phyloP scores from a whole-genome alignment of 75 land plant species.

The Azolla pinnata region DNA sequence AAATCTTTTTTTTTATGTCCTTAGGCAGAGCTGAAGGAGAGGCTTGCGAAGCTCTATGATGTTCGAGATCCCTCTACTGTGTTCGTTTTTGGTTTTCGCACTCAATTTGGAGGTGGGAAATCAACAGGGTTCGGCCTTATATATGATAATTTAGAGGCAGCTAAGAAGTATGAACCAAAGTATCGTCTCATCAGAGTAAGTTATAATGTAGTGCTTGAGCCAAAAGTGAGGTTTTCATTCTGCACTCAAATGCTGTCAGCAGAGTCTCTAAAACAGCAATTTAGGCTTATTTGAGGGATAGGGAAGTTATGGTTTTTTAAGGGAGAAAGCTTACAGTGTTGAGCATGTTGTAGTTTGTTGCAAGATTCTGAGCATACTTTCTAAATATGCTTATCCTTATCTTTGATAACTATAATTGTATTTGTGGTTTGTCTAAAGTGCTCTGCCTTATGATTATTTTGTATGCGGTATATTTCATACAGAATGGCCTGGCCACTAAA shows the following conservation, averaged over 20 bases:
- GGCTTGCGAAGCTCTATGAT: conserved; percentile 33
- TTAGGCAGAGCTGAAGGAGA: conserved; percentile 47
- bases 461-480: too few species aligned
- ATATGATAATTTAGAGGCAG: conserved; percentile 25
- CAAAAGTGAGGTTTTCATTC: background rate
- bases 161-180: conserved; percentile 50
- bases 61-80: conserved; percentile 41
- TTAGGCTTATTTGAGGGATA: too few species aligned
- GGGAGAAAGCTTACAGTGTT: too few species aligned
- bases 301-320: too few species aligned
- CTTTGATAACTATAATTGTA: too few species aligned
- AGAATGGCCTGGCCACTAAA: conserved; percentile 39
- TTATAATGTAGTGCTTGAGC: background rate
- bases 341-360: too few species aligned
- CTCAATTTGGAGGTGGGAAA: conserved; percentile 59
- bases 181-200: conserved; percentile 48
- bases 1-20: background rate
- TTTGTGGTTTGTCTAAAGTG: too few species aligned
- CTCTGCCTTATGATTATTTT: too few species aligned
- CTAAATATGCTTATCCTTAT: too few species aligned
- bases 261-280: too few species aligned
- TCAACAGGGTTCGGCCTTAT: conserved; percentile 48
- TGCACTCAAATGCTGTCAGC: too few species aligned
- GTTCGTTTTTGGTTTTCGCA: conserved; percentile 53
- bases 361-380: too few species aligned